Evolutionary conservation across 192 early-diverging fungal genomes (phyloP), one percentile per base, ranked within the genome.

Genomic region (Lunasporangiospora selenospora): DNA sequence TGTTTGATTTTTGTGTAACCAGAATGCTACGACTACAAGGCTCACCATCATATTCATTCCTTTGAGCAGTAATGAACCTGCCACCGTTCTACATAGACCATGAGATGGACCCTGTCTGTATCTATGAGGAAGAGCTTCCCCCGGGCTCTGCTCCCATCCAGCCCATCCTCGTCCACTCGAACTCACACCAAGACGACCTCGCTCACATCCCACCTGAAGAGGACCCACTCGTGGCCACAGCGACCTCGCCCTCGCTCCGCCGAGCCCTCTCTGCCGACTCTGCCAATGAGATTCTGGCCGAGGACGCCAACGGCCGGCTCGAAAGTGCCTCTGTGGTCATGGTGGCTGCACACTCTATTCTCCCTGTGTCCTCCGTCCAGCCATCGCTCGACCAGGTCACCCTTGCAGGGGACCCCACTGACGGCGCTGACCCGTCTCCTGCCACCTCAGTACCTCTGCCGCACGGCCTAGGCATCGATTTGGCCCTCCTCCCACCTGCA

Each of bases 101-200:
- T 53, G 61, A 52, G 21, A 38, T 63, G 42, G 69, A 73, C 43
- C 69, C 69, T 10, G 69, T 73, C 26, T 62, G 59, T 42, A 56
- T 73, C 40, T 73, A 58, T 46, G 69, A 73, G 27, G 60, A 73
- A 38, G 69, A 73, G 34, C 41, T 73, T 3, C 60, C 53, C 3
- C 69, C 55, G 7, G 60, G 53, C 23, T 47, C 39, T 5, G 24
- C 45, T 12, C 53, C 42, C 0, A 32, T 45, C 21, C 59, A 63
- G 26, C 69, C 69, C 15, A 73, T 73, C 31, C 48, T 73, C 11
- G 60, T 73, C 7, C 60, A 73, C 53, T 53, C 69, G 19, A 3
- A 50, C 10, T 53, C 50, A 16, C n/a, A n/a, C n/a, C n/a, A n/a
- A n/a, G 42, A 60, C 6, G 33, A 27, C 6, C 31, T 40, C 21